Conservation (phyloP, 139 green algal genomes). For the Chlamydomonas applanata region DNA sequence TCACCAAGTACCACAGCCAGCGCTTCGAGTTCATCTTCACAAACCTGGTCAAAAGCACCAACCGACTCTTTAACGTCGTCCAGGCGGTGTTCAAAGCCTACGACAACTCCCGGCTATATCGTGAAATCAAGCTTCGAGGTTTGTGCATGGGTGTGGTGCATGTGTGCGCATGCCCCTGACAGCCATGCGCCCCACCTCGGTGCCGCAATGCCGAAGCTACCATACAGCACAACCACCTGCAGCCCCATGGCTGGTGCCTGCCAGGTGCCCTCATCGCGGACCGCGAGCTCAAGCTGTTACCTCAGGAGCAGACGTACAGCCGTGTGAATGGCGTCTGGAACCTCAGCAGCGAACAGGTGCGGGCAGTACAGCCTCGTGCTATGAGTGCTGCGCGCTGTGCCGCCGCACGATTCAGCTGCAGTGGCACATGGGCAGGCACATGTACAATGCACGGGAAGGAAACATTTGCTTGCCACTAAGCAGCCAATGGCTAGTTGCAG, state of each 20-base stretch:
- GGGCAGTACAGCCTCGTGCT: not conserved
- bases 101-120: conserved; percentile 63
- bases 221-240: too few relatives aligned
- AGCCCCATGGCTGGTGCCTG: too few relatives aligned
- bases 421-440: too few relatives aligned
- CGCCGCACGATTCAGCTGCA: too few relatives aligned
- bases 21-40: conserved; percentile 79
- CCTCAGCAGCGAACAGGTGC: conserved; percentile 54
- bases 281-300: conserved; percentile 67
- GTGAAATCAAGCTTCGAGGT: conserved; percentile 67
- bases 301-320: conserved; percentile 63
- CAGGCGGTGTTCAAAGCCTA: conserved; percentile 64
- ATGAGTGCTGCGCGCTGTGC: too few relatives aligned
- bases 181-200: too few relatives aligned
- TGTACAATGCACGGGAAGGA: not conserved
- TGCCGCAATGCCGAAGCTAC: too few relatives aligned
- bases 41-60: conserved; percentile 9
- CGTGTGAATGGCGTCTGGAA: conserved; percentile 71
- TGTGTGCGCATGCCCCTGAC: too few relatives aligned
- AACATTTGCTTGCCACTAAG: too few relatives aligned
- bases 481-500: not conserved
- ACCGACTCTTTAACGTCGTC: conserved; percentile 46
- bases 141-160: too few relatives aligned
- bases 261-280: conserved; percentile 59
- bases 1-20: conserved; percentile 58